A percentile compares a stretch with the other conserved stretches of the same genome.
Conservation (phyloP, 164 flowering plant genomes). For the Tetracentron sinense region DNA sequence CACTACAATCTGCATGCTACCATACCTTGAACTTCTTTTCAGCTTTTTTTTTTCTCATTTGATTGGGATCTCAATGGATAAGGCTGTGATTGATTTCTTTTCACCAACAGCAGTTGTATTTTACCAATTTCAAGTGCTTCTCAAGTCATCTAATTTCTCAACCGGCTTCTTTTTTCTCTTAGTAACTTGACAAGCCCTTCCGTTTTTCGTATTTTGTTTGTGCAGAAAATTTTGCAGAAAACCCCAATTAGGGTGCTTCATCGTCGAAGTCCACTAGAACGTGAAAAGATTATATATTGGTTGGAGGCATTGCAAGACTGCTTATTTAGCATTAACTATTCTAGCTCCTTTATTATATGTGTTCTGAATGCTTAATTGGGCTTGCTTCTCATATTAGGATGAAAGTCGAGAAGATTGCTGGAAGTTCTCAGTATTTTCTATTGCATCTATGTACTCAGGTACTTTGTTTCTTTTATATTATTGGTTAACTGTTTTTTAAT, state of each 20-base stretch:
- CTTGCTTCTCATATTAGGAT: constrained; percentile 49
- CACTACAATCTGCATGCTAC: no score
- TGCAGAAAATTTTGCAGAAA: constrained; percentile 69
- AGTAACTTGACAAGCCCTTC: not conserved
- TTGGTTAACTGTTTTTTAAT: not conserved
- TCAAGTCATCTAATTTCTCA: not conserved
- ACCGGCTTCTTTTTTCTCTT: not conserved
- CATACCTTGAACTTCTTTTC: not conserved
- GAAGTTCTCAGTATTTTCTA: constrained; percentile 75
- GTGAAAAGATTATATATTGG: constrained; percentile 89
- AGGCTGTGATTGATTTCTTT: not conserved
- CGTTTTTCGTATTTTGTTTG: not conserved
- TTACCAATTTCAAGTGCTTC: not conserved
- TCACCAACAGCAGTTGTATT: not conserved
- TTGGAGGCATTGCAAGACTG: constrained; percentile 21
- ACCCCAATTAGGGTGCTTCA: constrained; percentile 96
- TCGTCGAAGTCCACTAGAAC: constrained; percentile 93
- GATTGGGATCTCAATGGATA: no score
- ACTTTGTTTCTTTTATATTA: not conserved
- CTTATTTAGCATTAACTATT: not conserved
- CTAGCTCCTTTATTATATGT: not conserved
- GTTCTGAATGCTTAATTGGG: constrained; percentile 7
- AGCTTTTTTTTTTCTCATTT: not conserved
- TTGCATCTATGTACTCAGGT: constrained; percentile 96
- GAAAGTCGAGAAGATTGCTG: constrained; percentile 68